Evolutionary conservation across 2,329 filamentous ascomycete genomes (phyloP).

Genomic region (Colletotrichum neosansevieriae): DNA sequence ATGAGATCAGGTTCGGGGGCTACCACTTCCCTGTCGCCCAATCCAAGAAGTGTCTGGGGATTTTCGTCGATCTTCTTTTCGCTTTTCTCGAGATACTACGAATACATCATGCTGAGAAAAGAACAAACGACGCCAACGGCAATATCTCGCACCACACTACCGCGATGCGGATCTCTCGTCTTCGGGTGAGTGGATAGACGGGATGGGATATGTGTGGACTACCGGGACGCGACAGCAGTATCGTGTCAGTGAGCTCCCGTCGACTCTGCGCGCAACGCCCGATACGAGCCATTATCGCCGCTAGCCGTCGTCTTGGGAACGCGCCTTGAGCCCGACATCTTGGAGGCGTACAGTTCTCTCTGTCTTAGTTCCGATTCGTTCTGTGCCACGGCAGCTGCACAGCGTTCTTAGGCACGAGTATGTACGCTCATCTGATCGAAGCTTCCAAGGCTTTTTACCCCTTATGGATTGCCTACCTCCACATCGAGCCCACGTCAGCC

Average conservation of each 20-base stretch:
- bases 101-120: constrained; percentile 11
- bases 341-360: neutral
- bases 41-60: neutral
- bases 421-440: neutral
- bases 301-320: constrained; percentile 20
- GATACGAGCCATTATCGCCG: constrained; percentile 13
- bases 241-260: constrained; percentile 20
- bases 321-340: neutral
- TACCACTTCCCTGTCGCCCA: neutral
- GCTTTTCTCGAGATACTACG: neutral
- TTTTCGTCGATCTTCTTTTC: constrained; percentile 13
- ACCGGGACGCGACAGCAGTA: constrained; percentile 13
- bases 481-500: constrained; percentile 2
- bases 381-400: constrained; percentile 25
- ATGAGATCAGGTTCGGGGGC: constrained; percentile 29
- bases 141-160: no score
- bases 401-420: constrained; percentile 23
- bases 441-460: neutral
- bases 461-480: constrained; percentile 11
- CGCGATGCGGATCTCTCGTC: no score
- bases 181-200: neutral
- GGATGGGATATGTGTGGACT: neutral
- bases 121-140: constrained; percentile 20
- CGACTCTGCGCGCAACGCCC: no score
- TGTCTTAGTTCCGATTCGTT: neutral